These are phyloP conservation scores for Penicillium sumatraense DNA, from an alignment of 2,329 filamentous ascomycete species.

Conservation along the genomic window DNA sequence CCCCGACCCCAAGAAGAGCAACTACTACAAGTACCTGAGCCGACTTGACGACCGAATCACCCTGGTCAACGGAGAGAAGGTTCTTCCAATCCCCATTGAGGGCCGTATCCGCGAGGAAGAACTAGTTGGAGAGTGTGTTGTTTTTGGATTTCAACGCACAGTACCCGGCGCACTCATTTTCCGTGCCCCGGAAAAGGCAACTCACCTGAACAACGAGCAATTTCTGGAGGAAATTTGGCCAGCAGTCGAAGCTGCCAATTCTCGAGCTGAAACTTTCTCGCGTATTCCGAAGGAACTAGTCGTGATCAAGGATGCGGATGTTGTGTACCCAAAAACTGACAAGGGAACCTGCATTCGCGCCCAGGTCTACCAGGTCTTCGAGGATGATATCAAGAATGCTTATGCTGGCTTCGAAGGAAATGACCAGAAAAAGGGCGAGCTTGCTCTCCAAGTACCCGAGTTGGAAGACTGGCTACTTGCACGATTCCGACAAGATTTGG, in stretches of 20 bases:
- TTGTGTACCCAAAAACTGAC: slow-evolving; percentile 57
- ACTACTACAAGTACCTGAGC: slow-evolving; percentile 47
- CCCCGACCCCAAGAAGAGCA: slow-evolving; percentile 44
- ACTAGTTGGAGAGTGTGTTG: slow-evolving; percentile 60
- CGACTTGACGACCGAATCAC: slow-evolving; percentile 54
- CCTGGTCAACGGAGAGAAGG: slow-evolving; percentile 56
- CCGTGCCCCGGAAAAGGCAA: slow-evolving; percentile 56
- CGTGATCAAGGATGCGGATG: slow-evolving; percentile 51
- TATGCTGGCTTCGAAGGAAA: slow-evolving; percentile 52
- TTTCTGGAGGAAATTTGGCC: slow-evolving; percentile 50
- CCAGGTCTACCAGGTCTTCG: slow-evolving; percentile 56
- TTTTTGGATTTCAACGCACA: slow-evolving; percentile 60
- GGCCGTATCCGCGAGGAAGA: slow-evolving; percentile 57
- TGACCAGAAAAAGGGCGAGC: slow-evolving; percentile 31
- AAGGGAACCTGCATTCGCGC: slow-evolving; percentile 63
- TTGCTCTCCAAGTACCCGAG: slow-evolving; percentile 18
- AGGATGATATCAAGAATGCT: slow-evolving; percentile 51
- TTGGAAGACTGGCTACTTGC: slow-evolving; percentile 52
- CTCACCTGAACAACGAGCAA: slow-evolving; percentile 55
- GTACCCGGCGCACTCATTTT: slow-evolving; percentile 54
- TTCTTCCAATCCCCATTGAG: slow-evolving; percentile 56
- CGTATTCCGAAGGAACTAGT: slow-evolving; percentile 60
- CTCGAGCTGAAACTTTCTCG: slow-evolving; percentile 56
- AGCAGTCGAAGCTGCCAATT: slow-evolving; percentile 58
- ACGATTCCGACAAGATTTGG: slow-evolving; percentile 27